Base-by-base conservation (phyloP, 768 basidiomycete species). In the Boletus tomentosulus region DNA sequence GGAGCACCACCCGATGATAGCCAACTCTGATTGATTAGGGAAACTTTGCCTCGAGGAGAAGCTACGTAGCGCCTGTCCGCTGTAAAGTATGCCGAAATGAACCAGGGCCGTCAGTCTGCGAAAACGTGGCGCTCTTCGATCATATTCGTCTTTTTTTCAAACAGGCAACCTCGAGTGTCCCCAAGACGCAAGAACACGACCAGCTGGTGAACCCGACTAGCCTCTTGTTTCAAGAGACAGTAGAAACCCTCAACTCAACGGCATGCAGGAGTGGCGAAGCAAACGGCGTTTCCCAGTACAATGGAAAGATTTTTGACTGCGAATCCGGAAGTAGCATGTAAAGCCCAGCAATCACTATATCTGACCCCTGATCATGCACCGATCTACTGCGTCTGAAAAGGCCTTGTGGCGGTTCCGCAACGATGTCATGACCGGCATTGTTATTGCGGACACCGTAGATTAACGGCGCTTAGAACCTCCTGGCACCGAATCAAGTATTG, bases 291-390 rank as follows among this genome's bases (percentile, higher is more conserved):
- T 53, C 39, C 66, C 66, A 61, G 50, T 51, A 54, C 24, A 38
- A 53, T 28, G 57, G 57, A 59, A 31, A 44, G 42, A 48, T 55
- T 56, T 19, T 65, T 56, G 63, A 57, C 49, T 66, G 66, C 56
- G 61, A 63, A 66, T 61, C 66, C 58, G 53, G 58, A 63, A 63
- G 63, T 51, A 60, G 61, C 61, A 57, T 41, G 66, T 50, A 61
- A 50, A 61, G 58, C 33, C 54, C 61, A 54, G 57, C 46, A 51
- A 58, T 52, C 61, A 45, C 66, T 57, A 55, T 66, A 66, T 63
- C 51, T 27, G 54, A 54, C 54, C 50, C 62, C 50, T 58, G 57
- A 60, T 63, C 63, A 58, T 39, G 53, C 55, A 51, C 64, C 58
- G 58, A 66, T 68, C 66, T 61, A 35, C 49, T 62, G 59, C 54